Evolutionary conservation across 108 stramenopile species (phyloP).

Genomic region (Conticribra weissflogii): DNA sequence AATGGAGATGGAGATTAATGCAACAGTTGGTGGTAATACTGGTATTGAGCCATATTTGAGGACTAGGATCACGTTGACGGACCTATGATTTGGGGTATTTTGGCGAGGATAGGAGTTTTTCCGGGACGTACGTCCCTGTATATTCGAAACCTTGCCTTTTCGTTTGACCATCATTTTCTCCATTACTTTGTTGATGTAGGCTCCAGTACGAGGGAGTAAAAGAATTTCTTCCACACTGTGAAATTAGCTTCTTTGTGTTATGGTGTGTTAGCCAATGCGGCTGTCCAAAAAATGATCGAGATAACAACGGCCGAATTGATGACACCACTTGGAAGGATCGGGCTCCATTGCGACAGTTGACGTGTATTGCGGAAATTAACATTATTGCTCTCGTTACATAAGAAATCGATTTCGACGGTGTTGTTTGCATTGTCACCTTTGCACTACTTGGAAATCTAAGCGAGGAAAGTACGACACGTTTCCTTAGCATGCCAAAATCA

Average conservation of each 20-base stretch:
- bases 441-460: too few species aligned
- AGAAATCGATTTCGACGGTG: background rate
- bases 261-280: background rate
- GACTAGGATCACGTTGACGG: too few species aligned
- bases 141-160: conserved; percentile 30
- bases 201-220: too few species aligned
- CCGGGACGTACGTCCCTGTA: conserved; percentile 59
- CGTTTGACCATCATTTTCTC: background rate
- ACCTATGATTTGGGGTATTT: conserved; percentile 8
- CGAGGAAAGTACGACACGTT: too few species aligned
- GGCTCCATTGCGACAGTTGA: background rate
- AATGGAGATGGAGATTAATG: too few species aligned
- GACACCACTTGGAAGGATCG: background rate
- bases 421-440: background rate
- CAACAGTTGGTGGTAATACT: too few species aligned
- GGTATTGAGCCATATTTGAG: too few species aligned
- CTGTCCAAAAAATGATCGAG: background rate
- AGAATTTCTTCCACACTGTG: too few species aligned
- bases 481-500: too few species aligned
- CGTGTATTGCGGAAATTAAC: background rate
- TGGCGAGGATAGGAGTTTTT: conserved; percentile 27
- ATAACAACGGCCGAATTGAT: background rate
- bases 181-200: background rate
- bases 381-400: background rate
- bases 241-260: too few species aligned